A percentile compares a stretch with the other conserved stretches of the same genome.
phyloP scores from a whole-genome alignment of 495 filamentous ascomycete genomes.

The Penicillium crystallinum region DNA sequence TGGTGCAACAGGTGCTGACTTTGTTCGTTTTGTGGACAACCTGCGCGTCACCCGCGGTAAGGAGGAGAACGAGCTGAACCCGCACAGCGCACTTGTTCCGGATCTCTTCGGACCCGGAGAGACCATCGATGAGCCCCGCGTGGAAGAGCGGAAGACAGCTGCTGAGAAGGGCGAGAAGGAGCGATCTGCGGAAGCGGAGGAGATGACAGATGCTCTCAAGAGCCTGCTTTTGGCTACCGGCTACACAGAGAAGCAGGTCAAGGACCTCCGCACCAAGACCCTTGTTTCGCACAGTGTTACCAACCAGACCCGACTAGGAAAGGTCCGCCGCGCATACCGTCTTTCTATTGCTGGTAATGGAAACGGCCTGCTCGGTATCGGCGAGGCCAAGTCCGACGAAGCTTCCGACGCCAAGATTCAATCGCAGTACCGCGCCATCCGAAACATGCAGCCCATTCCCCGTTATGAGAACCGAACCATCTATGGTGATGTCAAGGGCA shows the following conservation, averaged over 20 bases:
- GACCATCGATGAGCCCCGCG: constrained; percentile 28
- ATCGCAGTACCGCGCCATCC: constrained; percentile 69
- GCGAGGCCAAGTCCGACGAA: constrained; percentile 83
- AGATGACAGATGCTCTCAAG: constrained; percentile 49
- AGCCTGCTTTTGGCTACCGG: constrained; percentile 66
- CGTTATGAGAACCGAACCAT: constrained; percentile 91
- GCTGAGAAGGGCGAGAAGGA: constrained; percentile 36
- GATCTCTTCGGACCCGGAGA: constrained; percentile 48
- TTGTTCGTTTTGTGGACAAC: constrained; percentile 42
- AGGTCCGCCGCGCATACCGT: constrained; percentile 66
- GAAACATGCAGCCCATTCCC: constrained; percentile 80
- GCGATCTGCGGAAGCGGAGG: constrained; percentile 32
- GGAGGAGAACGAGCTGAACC: constrained; percentile 46
- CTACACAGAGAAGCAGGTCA: constrained; percentile 53
- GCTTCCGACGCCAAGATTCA: constrained; percentile 54
- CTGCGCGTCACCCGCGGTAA: constrained; percentile 47
- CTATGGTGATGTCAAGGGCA: constrained; percentile 76
- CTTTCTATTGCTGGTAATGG: constrained; percentile 78
- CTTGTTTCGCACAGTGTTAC: constrained; percentile 67
- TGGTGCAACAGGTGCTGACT: constrained; percentile 38
- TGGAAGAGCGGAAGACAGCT: constrained; percentile 22
- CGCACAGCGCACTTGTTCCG: constrained; percentile 39
- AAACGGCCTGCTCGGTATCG: constrained; percentile 80
- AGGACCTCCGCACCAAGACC: constrained; percentile 51
- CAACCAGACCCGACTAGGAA: constrained; percentile 96